Evolutionary conservation across 108 stramenopile species (phyloP), one percentile per base, ranked within the genome.

Genomic region (Pseudonitzschia delicatissima): DNA sequence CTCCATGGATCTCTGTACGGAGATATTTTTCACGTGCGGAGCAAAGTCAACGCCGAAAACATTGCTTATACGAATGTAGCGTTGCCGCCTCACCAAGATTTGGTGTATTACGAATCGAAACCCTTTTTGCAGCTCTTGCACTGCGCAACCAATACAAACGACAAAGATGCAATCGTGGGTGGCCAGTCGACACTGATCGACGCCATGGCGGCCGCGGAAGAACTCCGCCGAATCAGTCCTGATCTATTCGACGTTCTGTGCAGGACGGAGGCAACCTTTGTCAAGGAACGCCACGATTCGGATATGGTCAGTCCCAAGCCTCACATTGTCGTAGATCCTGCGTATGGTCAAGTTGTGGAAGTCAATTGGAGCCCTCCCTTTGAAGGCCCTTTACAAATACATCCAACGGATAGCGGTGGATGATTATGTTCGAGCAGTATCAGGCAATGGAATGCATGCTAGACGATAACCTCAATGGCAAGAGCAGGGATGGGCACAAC

Each of bases 1-100:
- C 91, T 12, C n/a, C 91, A 92, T 68, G 91, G 91, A 48, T 55
- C 74, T 26, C 64, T 92, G n/a, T 92, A 92, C 61, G 91, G 87
- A 13, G 79, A 86, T 68, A 76, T 82, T 28, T 92, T 92, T 71
- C 84, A 85, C 35, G 91, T 92, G 25, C 55, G 77, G 21, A 69
- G 70, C 13, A 73, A 73, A 17, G 71, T 72, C 63, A 53, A 78
- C 45, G 76, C 86, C 26, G 75, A 80, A 45, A 92, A 92, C 45
- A 76, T 89, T 26, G 91, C 91, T 5, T 89, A 87, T 64, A 89
- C 91, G 2, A 76, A 80, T 0, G 61, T 57, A 15, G 62, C 76
- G 11, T 77, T 92, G 26, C 64, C 72, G 25, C 86, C 83, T 29
- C 91, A 92, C 64, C 91, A 92, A 78, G 91, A 92, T 70, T 69